A percentile compares a stretch with the other conserved stretches of the same genome.
Conservation (phyloP, 2,329 filamentous ascomycete genomes). For the Pseudogymnoascus sp. region DNA sequence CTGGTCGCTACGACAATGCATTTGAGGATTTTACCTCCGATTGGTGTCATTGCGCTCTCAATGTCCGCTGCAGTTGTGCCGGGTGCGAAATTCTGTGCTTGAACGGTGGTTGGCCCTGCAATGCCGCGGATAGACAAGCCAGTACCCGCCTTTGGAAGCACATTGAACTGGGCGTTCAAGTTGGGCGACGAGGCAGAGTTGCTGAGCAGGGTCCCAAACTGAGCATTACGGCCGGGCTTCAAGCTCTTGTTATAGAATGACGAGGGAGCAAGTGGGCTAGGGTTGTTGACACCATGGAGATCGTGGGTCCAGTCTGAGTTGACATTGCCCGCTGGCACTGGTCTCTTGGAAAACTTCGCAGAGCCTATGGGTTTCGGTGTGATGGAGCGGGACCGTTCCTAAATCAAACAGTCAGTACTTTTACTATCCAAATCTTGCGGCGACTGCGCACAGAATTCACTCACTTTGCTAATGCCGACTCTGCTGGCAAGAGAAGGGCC, state of each 20-base stretch:
- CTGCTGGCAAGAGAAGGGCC: constrained; percentile 60
- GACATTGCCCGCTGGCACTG: constrained; percentile 45
- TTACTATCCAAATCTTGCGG: constrained; percentile 12
- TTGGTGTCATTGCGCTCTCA: constrained; percentile 69
- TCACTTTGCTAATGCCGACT: constrained; percentile 66
- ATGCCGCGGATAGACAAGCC: constrained; percentile 68
- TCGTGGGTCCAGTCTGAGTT: constrained; percentile 67
- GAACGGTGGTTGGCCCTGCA: constrained; percentile 63
- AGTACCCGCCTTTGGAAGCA: constrained; percentile 29
- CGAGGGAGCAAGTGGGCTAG: constrained; percentile 35
- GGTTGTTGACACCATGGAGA: constrained; percentile 46
- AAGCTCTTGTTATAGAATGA: constrained; percentile 29
- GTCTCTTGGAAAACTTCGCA: constrained; percentile 27
- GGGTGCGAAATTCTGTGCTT: constrained; percentile 75
- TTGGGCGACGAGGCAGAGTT: constrained; percentile 26
- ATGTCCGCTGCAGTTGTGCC: constrained; percentile 79
- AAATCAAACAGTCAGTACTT: neutral
- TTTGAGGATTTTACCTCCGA: constrained; percentile 61
- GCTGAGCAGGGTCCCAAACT: constrained; percentile 21
- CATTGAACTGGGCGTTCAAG: constrained; percentile 28
- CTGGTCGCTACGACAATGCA: constrained; percentile 61
- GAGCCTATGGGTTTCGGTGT: neutral
- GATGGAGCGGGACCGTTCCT: constrained; percentile 6
- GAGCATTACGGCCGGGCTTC: constrained; percentile 18
- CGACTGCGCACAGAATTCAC: neutral